These are phyloP conservation scores for Talaromyces liani DNA, from an alignment of 495 filamentous ascomycete species.

Conservation along the genomic window DNA sequence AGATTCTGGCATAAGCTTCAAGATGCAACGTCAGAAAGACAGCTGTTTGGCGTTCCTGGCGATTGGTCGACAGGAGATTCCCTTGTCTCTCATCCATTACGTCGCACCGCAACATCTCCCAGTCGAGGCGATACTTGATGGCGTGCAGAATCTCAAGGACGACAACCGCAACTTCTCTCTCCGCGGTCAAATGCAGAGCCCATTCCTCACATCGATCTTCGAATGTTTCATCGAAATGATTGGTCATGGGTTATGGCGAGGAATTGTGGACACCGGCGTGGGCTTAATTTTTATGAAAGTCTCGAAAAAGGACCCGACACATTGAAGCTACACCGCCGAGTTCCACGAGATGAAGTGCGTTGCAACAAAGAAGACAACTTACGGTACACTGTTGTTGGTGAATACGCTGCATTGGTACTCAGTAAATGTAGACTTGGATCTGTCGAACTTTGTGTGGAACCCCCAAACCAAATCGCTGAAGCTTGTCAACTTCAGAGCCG, in stretches of 20 bases:
- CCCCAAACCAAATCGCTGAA: too few relatives aligned
- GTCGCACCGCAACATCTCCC: background rate
- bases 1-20: background rate
- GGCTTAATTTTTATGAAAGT: background rate
- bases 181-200: background rate
- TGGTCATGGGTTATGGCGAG: background rate
- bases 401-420: background rate
- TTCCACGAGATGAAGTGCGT: too few relatives aligned
- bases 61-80: background rate
- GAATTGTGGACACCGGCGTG: background rate
- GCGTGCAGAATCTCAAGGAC: background rate
- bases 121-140: background rate
- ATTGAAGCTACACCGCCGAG: too few relatives aligned
- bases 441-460: too few relatives aligned
- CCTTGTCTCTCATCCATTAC: background rate
- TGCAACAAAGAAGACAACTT: background rate
- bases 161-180: background rate
- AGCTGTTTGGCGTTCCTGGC: background rate
- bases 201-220: background rate
- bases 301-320: background rate
- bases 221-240: background rate
- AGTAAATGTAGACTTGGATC: too few relatives aligned
- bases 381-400: background rate
- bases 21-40: background rate
- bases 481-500: too few relatives aligned